A percentile compares a stretch with the other conserved stretches of the same genome.
phyloP scores from a whole-genome alignment of 345 rosid genomes.

The Lepidium aucheri region DNA sequence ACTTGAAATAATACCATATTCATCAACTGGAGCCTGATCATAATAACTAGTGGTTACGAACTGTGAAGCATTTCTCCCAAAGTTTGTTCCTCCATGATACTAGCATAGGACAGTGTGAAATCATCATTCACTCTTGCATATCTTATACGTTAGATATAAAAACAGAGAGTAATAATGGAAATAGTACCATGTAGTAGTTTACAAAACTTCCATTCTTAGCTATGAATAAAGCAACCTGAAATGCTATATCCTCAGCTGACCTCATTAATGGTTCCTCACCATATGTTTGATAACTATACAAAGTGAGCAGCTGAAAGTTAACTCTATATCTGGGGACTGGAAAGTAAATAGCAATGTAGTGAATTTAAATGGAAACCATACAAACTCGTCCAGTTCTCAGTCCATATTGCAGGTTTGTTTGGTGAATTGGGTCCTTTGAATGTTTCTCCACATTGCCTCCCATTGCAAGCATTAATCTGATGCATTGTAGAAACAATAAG shows the following conservation, averaged over 20 bases:
- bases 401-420: conserved; percentile 82
- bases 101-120: conserved; percentile 15
- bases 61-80: conserved; percentile 56
- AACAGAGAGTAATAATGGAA: not conserved
- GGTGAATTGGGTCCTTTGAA: conserved; percentile 74
- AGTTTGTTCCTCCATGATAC: conserved; percentile 94
- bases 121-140: not conserved
- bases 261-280: conserved; percentile 45
- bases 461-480: conserved; percentile 78
- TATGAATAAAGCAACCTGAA: conserved; percentile 59
- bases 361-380: conserved; percentile 23
- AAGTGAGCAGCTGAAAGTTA: not conserved
- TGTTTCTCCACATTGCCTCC: conserved; percentile 72
- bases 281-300: conserved; percentile 49
- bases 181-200: conserved; percentile 83
- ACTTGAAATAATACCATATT: conserved; percentile 47
- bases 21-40: conserved; percentile 81
- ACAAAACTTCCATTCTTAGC: conserved; percentile 75
- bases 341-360: not conserved
- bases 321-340: not conserved
- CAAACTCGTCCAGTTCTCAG: conserved; percentile 86
- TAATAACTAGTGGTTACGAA: conserved; percentile 56
- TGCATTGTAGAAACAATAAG: not conserved
- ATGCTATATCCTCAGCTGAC: conserved; percentile 71
- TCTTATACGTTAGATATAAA: not conserved